Conservation (phyloP, 2,329 filamentous ascomycete species). For the Sporothrix schenckii region DNA sequence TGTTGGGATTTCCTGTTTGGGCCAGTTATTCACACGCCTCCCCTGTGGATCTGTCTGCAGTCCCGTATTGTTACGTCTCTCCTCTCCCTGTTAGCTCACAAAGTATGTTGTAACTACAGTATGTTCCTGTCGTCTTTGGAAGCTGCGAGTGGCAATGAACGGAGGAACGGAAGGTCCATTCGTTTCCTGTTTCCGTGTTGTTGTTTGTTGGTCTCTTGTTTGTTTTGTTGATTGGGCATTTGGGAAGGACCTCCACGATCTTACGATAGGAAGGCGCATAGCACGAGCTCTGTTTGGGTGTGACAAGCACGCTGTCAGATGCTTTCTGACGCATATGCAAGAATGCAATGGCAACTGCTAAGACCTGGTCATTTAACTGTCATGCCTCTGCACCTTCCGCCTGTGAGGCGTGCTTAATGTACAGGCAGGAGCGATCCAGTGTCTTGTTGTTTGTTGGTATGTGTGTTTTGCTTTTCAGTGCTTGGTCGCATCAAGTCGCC, state of each 20-base stretch:
- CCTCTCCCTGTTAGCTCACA: not conserved
- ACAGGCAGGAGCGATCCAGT: not conserved
- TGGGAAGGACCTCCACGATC: slow-evolving; percentile 14
- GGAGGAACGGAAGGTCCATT: slow-evolving; percentile 23
- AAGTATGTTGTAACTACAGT: too few relatives aligned
- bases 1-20: slow-evolving; percentile 32
- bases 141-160: slow-evolving; percentile 9
- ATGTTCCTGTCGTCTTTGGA: slow-evolving; percentile 1
- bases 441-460: not conserved
- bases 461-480: not conserved
- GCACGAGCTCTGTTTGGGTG: not conserved
- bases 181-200: not conserved
- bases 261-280: slow-evolving; percentile 16
- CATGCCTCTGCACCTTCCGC: not conserved
- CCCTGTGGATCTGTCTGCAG: slow-evolving; percentile 21
- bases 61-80: slow-evolving; percentile 7
- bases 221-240: slow-evolving; percentile 7
- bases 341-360: slow-evolving; percentile 8
- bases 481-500: not conserved
- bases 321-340: slow-evolving; percentile 16
- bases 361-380: not conserved
- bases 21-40: slow-evolving; percentile 12
- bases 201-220: slow-evolving; percentile 24
- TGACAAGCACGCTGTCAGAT: slow-evolving; percentile 4
- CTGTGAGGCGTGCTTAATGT: not conserved